Evolutionary conservation across 2,329 filamentous ascomycete genomes (phyloP).

Genomic region (Keithomyces neogunnii): DNA sequence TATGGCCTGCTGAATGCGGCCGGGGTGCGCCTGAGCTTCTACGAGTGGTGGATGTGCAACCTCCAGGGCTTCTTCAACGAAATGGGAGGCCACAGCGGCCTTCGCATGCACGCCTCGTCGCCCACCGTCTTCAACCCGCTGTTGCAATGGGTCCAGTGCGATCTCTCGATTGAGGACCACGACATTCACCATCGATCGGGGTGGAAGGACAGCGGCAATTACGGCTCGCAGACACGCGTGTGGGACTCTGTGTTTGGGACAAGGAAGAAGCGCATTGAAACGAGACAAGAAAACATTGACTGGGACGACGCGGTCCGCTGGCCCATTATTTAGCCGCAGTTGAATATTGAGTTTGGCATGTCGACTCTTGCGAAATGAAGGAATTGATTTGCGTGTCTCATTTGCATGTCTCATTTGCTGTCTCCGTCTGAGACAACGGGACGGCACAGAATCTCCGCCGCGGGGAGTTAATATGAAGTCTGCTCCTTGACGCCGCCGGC

Average conservation of each 20-base stretch:
- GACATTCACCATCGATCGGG: not conserved
- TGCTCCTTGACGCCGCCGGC: too few species aligned
- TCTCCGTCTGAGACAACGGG: too few species aligned
- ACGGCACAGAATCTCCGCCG: too few species aligned
- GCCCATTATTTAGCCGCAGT: too few species aligned
- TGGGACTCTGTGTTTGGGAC: not conserved
- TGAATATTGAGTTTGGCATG: too few species aligned
- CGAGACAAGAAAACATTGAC: not conserved
- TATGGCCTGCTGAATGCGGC: conserved; percentile 21
- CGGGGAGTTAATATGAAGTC: too few species aligned
- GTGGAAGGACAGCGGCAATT: conserved; percentile 7
- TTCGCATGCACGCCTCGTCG: conserved; percentile 23
- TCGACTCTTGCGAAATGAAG: too few species aligned
- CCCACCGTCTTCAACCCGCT: conserved; percentile 22
- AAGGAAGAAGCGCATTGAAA: not conserved
- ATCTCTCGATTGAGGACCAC: conserved; percentile 20
- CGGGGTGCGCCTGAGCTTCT: conserved; percentile 32
- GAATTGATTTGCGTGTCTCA: too few species aligned
- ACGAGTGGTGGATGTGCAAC: conserved; percentile 34
- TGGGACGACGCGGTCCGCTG: not conserved
- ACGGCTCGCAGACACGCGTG: not conserved
- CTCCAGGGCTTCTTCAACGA: conserved; percentile 30
- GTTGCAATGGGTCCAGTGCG: conserved; percentile 19
- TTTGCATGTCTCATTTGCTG: too few species aligned
- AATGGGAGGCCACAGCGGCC: conserved; percentile 24